Evolutionary conservation across 2,329 filamentous ascomycete genomes (phyloP), one percentile per base, ranked within the genome.

Genomic region (Ascosphaera apis): DNA sequence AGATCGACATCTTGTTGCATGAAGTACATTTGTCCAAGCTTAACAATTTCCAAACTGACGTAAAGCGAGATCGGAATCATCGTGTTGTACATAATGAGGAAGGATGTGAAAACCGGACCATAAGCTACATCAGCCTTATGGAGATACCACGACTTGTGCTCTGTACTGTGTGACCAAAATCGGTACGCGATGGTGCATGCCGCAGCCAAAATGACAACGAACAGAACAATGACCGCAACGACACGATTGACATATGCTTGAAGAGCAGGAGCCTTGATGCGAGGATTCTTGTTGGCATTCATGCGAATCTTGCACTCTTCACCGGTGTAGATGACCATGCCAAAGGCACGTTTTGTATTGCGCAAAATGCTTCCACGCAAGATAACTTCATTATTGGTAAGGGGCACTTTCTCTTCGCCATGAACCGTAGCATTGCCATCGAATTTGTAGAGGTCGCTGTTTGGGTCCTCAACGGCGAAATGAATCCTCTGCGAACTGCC

Each of bases 291-390:
- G 2, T 86, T 98, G 13, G 88, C 91, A 53, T 98, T 98, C 46
- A 88, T 76, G 88, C 98, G 95, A 42, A 98, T 67, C 58, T 98
- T 98, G 4, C 88, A 95, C 60, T 98, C 88, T 56, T 98, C 88
- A 36, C 88, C 88, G 2, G 82, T 92, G 49, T 95, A 98, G 12
- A 98, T 86, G 37, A 98, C 88, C 13, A 91, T 69, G 28, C 86
- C 88, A 52, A 98, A 82, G 34, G 95, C 73, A 86, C 88, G 98
- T 19, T 84, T 86, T 1, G 88, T 98, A 50, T 98, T 98, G 47
- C 88, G 72, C 38, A 98, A 63, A 1, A 84, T 95, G 15, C 88
- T 88, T 42, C 88, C 88, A 62, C 88, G 74, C 23, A 98, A 69
- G 13, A 98, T 65, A 30, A 98, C 33, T 55, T 98, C 88, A 52